Conservation (phyloP, 768 basidiomycete species). For the Leccinum broughii region DNA sequence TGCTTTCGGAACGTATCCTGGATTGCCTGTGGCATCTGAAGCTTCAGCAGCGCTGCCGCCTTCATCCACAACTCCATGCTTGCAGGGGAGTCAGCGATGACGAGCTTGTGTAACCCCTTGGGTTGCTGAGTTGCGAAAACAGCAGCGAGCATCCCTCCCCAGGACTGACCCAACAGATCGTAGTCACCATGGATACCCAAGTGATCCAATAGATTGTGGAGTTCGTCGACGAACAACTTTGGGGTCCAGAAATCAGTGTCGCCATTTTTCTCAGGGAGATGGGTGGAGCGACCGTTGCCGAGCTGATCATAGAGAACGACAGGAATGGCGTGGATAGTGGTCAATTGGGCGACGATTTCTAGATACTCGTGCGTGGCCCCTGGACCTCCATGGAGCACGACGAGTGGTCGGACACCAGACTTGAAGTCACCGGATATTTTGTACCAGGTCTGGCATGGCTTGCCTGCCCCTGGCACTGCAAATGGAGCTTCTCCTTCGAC, state of each 20-base stretch:
- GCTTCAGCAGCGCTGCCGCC: slow-evolving; percentile 31
- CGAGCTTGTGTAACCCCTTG: slow-evolving; percentile 44
- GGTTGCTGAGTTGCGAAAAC: slow-evolving; percentile 38
- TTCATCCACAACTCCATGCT: slow-evolving; percentile 45
- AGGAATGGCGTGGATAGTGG: slow-evolving; percentile 38
- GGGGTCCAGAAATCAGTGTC: slow-evolving; percentile 49
- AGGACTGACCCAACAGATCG: slow-evolving; percentile 43
- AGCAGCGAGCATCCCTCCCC: slow-evolving; percentile 48
- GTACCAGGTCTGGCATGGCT: slow-evolving; percentile 50
- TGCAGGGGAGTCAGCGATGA: slow-evolving; percentile 48
- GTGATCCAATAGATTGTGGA: slow-evolving; percentile 45
- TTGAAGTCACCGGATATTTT: slow-evolving; percentile 47
- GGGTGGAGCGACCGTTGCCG: slow-evolving; percentile 55
- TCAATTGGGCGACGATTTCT: slow-evolving; percentile 40
- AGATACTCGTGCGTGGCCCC: slow-evolving; percentile 47
- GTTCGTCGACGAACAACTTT: slow-evolving; percentile 52
- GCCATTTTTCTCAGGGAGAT: slow-evolving; percentile 48
- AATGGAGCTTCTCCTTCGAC: slow-evolving; percentile 34
- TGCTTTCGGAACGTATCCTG: slow-evolving; percentile 43
- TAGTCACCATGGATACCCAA: slow-evolving; percentile 47
- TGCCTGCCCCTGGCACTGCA: slow-evolving; percentile 26
- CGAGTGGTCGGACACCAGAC: slow-evolving; percentile 40
- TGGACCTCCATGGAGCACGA: slow-evolving; percentile 57
- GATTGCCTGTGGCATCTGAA: slow-evolving; percentile 41
- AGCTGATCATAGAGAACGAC: slow-evolving; percentile 59